A percentile compares a stretch with the other conserved stretches of the same genome.
Conservation (phyloP, 345 rosid species). For the Cardamine chenopodiifolia region DNA sequence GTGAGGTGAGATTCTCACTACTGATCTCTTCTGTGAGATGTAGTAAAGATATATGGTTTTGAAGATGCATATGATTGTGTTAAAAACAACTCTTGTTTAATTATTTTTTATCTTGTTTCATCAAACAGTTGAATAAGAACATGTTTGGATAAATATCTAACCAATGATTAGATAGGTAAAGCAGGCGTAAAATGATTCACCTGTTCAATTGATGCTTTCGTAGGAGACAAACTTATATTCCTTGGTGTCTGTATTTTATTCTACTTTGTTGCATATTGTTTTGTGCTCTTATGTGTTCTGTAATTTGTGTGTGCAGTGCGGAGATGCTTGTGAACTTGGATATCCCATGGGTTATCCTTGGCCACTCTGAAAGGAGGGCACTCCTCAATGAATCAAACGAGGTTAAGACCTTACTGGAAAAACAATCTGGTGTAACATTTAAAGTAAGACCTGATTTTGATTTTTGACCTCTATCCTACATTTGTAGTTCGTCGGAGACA, state of each 20-base stretch:
- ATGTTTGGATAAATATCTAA: not conserved
- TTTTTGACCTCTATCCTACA: slow-evolving; percentile 9
- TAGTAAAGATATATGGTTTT: not conserved
- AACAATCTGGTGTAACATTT: not conserved
- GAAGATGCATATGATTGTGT: not conserved
- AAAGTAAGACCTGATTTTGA: not conserved
- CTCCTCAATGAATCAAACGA: slow-evolving; percentile 70
- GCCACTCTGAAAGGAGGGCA: slow-evolving; percentile 89
- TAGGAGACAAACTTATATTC: not conserved
- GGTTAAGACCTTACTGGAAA: slow-evolving; percentile 41
- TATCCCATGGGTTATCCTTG: slow-evolving; percentile 93
- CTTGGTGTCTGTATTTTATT: not conserved
- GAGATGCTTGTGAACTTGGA: slow-evolving; percentile 87
- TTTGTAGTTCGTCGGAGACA: slow-evolving; percentile 81
- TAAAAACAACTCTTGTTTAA: not conserved
- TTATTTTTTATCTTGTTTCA: not conserved
- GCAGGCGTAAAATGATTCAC: not conserved
- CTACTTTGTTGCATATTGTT: not conserved
- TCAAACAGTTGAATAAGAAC: not conserved
- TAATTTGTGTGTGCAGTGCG: slow-evolving; percentile 54
- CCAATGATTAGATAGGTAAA: not conserved
- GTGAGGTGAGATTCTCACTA: slow-evolving; percentile 54
- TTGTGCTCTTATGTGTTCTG: slow-evolving; percentile 6
- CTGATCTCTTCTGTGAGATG: not conserved
- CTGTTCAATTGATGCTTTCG: not conserved